phyloP scores from a whole-genome alignment of 139 green algal genomes.

The Auxenochlorella pyrenoidosa region DNA sequence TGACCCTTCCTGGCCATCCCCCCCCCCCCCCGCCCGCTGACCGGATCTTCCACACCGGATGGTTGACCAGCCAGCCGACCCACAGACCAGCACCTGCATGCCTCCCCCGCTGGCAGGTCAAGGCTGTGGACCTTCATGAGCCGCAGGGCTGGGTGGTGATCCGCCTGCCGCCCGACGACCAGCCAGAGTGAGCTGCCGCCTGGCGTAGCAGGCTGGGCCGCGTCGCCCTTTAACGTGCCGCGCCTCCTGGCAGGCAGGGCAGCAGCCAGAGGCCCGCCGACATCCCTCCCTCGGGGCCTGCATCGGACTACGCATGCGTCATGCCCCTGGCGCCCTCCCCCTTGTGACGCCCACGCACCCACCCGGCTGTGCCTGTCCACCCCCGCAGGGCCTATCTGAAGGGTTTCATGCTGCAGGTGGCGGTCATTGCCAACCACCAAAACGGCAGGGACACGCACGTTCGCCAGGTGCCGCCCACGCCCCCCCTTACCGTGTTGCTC shows the following conservation, averaged over 20 bases:
- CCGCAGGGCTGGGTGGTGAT: constrained; percentile 89
- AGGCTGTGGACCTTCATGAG: constrained; percentile 81
- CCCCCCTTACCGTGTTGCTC: no score
- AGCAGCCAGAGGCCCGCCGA: no score
- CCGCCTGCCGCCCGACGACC: constrained; percentile 53
- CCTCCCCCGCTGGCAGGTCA: not conserved
- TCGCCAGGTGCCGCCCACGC: constrained; percentile 63
- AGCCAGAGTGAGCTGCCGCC: constrained; percentile 11
- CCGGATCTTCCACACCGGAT: no score
- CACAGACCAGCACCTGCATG: no score
- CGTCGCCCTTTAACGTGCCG: no score
- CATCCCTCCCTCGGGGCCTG: no score
- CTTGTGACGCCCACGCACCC: not conserved
- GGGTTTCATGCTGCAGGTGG: constrained; percentile 64
- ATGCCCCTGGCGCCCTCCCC: no score
- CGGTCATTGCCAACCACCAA: constrained; percentile 95
- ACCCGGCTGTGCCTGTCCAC: not conserved
- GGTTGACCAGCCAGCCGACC: no score
- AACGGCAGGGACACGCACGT: constrained; percentile 98
- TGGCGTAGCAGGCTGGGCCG: not conserved
- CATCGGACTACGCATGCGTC: no score
- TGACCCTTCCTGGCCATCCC: no score
- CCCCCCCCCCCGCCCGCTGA: no score
- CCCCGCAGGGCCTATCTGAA: constrained; percentile 38
- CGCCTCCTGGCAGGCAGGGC: no score